Conservation (phyloP, 148 eudicot genomes). For the Tetragonia tetragonoides region DNA sequence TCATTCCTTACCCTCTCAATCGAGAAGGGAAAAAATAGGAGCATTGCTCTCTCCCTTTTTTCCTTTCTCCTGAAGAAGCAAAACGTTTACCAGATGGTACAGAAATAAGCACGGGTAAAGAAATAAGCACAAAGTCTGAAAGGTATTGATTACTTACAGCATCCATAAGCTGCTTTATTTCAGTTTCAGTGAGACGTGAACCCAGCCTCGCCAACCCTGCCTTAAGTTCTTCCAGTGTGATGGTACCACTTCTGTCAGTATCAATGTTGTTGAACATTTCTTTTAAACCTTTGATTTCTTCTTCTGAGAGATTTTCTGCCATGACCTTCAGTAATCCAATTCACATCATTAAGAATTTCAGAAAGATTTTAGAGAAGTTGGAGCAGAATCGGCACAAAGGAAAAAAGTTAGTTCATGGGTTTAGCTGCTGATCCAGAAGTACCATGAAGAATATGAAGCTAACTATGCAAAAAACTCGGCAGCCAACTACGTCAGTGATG, state of each 20-base stretch:
- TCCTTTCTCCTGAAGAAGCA: too few species aligned
- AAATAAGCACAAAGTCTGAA: background rate
- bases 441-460: too few species aligned
- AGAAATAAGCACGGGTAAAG: background rate
- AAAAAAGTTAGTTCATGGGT: too few species aligned
- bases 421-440: too few species aligned
- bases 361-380: too few species aligned
- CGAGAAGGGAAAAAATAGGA: too few species aligned
- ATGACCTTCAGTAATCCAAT: conserved; percentile 52
- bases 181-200: conserved; percentile 60
- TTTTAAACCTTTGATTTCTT: conserved; percentile 75
- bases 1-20: too few species aligned
- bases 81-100: too few species aligned
- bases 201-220: conserved; percentile 69
- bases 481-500: too few species aligned
- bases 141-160: conserved; percentile 52
- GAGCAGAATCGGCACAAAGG: background rate
- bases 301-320: conserved; percentile 73
- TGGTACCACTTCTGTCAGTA: conserved; percentile 79
- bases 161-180: conserved; percentile 75
- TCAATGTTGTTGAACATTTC: conserved; percentile 89
- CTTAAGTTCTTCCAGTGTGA: conserved; percentile 77
- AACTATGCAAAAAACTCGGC: too few species aligned
- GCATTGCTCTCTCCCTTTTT: too few species aligned
- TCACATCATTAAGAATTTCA: background rate